Base-by-base conservation (phyloP, 768 basidiomycete species). In the Coprinopsis marcescibilis region DNA sequence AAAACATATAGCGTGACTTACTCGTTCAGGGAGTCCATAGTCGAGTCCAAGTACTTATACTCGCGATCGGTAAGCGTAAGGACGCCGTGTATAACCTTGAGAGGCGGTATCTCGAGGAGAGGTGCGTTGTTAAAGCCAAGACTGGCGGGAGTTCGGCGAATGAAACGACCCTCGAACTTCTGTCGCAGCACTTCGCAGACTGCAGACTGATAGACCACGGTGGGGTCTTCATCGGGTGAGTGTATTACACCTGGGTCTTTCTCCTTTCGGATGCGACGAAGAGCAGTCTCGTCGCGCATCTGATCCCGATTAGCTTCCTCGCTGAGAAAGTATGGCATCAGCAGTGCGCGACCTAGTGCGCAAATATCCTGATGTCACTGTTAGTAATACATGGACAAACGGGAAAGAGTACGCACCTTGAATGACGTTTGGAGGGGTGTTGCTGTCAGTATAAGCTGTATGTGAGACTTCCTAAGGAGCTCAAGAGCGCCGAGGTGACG, bases 381-480 rank as follows among this genome's bases (percentile, higher is more conserved):
- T 24, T 15, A 11, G 12, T 12, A 44, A 29, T 33, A 24, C 3
- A 20, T 39, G 10, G 5, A 25, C 10, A 23, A 3, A 10, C 15
- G 4, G 15, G 4, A 39, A 14, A 11, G 33, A 29, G 33, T 13
- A 24, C 29, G 15, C 19, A 60, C 62, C 52, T 57, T 59, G 0
- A 54, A 43, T 0, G 55, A 46, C 0, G 61, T 65, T 30, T 59
- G 62, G 1, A 66, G 49, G 1, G 65, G 64, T 0, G 64, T 66
- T 0, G 59, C 65, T 1, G 64, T 63, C 36, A 60, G 41, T 2
- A 58, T 45, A 1, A 65, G 17, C 2, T 48, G 43, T 0, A 60
- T 20, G 0, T 17, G 30, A 7, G 19, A 21, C 15, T 42, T 15
- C 2, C 26, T 15, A 12, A 42, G 14, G 26, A 51, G 24, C 2